phyloP scores from a whole-genome alignment of 306 rosid genomes.

The Senna siamea region DNA sequence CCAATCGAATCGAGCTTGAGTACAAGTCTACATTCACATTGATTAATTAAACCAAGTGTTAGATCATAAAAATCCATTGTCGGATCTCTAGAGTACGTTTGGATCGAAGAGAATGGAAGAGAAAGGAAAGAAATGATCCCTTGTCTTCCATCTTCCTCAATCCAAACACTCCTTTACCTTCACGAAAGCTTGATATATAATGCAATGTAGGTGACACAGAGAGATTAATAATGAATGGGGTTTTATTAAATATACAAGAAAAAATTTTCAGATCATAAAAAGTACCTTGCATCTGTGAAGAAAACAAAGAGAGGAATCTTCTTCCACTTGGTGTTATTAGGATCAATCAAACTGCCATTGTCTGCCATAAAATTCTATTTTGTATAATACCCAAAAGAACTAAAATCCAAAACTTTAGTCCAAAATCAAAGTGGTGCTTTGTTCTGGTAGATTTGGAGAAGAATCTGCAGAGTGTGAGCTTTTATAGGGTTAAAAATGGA shows the following conservation, averaged over 20 bases:
- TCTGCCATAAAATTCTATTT: conserved; percentile 55
- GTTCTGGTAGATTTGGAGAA: neutral
- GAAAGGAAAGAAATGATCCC: no score
- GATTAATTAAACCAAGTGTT: neutral
- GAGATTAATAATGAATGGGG: no score
- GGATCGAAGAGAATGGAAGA: no score
- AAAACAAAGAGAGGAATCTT: conserved; percentile 71
- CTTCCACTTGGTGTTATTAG: conserved; percentile 49
- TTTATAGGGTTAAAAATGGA: neutral
- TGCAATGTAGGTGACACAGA: neutral
- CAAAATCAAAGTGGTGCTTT: neutral
- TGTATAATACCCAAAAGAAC: neutral
- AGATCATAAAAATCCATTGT: neutral
- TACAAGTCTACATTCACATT: conserved; percentile 58
- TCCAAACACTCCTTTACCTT: neutral
- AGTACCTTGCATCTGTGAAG: conserved; percentile 89
- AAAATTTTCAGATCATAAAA: neutral
- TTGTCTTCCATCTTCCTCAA: neutral
- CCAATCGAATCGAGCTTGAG: conserved; percentile 79
- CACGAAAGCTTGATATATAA: neutral
- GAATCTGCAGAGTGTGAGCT: conserved; percentile 36
- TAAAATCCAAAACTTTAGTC: neutral
- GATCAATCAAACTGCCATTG: conserved; percentile 30
- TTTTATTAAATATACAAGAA: no score
- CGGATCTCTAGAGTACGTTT: no score